phyloP scores from a whole-genome alignment of 148 eudicot species.

The Spergularia marina region DNA sequence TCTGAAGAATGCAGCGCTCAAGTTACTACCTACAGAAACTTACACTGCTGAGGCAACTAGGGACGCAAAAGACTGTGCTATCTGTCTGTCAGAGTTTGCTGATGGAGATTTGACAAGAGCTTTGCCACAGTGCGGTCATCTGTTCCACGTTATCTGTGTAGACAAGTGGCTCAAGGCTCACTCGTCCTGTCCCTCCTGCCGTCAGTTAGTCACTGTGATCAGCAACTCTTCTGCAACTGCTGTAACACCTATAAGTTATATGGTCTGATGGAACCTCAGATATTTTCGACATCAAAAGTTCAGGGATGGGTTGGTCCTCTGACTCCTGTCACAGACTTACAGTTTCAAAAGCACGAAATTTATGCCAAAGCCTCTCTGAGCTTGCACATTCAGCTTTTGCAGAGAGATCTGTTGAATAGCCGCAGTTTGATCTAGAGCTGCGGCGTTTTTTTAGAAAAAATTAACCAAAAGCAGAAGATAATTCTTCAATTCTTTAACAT shows the following conservation, averaged over 20 bases:
- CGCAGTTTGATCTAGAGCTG: too few species aligned
- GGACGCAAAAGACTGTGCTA: conserved; percentile 36
- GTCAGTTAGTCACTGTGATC: conserved; percentile 37
- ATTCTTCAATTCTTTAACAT: too few species aligned
- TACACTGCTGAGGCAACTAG: too few species aligned
- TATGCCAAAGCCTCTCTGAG: too few species aligned
- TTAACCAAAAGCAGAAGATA: too few species aligned
- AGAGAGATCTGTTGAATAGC: too few species aligned
- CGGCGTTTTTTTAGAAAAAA: too few species aligned
- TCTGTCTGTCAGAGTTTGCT: conserved; percentile 45
- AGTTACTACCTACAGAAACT: too few species aligned
- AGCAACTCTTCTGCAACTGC: conserved; percentile 6
- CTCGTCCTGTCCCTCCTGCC: conserved; percentile 61
- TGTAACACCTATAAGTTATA: not conserved
- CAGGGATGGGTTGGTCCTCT: not conserved
- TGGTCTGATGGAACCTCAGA: not conserved
- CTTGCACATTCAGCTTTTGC: too few species aligned
- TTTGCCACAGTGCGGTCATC: conserved; percentile 53
- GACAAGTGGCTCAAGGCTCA: conserved; percentile 50
- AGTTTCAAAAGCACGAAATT: too few species aligned
- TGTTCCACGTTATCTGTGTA: conserved; percentile 45
- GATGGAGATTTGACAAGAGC: conserved; percentile 43
- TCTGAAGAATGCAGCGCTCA: too few species aligned
- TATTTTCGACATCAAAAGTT: not conserved
- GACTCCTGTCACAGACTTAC: not conserved